Evolutionary conservation across 495 filamentous ascomycete genomes (phyloP), one percentile per base, ranked within the genome.

Genomic region (Penicillium salamii): DNA sequence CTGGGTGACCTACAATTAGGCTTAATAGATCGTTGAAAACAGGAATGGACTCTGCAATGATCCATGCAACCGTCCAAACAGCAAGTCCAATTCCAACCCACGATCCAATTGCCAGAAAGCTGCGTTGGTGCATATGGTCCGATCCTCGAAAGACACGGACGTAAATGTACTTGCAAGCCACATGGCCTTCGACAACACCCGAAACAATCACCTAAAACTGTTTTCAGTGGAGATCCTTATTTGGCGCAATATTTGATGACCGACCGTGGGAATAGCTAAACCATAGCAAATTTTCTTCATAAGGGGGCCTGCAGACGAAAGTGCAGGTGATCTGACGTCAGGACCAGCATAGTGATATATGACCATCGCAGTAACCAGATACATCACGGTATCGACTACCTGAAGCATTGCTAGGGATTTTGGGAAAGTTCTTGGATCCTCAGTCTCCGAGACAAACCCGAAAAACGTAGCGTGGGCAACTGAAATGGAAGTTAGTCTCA

Each of bases 11-110:
- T 5, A 49, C 53, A 3, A 74, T 64, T 38, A 77, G 40, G 12
- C 64, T 65, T 24, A 87, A 58, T 38, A 88, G 54, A 42, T 80
- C 72, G 50, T 74, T 78, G 65, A 88, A 88, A 60, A 83, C 78
- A 1, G 85, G 85, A n/a, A 88, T 82, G 5, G 80, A 75, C 51
- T 81, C 76, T 11, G 83, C 83, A 56, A 88, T 81, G 41, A 87
- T 56, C 77, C 79, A 87, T 3, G 81, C 79, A 21, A 85, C 46
- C 3, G 80, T 31, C 57, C 82, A 86, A 31, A 86, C 62, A 45
- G 57, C 23, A 6, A 71, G 35, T 12, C 73, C 70, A 15, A 87
- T 76, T 5, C 44, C 55, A 3, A 81, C 53, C 85, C 85, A 88
- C 1, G 67, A 59, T 6, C 58, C 63, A 11, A 55, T 45, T 32